Evolutionary conservation across 2,329 filamentous ascomycete species (phyloP).

Genomic region (Graphilbum fragrans): DNA sequence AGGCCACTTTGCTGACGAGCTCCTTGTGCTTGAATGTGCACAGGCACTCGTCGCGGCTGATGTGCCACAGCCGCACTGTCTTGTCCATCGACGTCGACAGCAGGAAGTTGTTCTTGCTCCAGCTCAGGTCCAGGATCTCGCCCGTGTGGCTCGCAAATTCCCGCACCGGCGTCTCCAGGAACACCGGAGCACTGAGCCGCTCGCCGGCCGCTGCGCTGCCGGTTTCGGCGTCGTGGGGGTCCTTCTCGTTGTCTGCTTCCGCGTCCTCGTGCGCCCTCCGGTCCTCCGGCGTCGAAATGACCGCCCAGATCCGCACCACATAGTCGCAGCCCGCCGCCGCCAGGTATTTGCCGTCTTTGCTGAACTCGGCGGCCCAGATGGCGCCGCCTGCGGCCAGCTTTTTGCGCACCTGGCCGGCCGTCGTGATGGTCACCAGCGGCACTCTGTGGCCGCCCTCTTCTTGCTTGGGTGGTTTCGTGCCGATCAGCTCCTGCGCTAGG

Average conservation of each 20-base stretch:
- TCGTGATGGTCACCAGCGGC: slow-evolving; percentile 16
- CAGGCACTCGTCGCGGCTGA: slow-evolving; percentile 72
- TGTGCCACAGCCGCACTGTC: slow-evolving; percentile 88
- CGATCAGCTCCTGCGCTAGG: slow-evolving; percentile 76
- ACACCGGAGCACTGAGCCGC: slow-evolving; percentile 79
- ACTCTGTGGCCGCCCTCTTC: slow-evolving; percentile 11
- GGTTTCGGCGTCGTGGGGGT: background rate
- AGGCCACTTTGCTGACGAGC: slow-evolving; percentile 87
- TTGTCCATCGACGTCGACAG: slow-evolving; percentile 97
- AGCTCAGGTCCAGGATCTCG: slow-evolving; percentile 82
- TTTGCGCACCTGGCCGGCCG: slow-evolving; percentile 24
- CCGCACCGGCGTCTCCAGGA: slow-evolving; percentile 62
- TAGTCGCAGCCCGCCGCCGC: slow-evolving; percentile 87
- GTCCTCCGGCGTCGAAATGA: slow-evolving; percentile 73
- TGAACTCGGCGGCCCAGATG: slow-evolving; percentile 89
- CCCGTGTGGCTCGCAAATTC: slow-evolving; percentile 77
- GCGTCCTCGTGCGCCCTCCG: slow-evolving; percentile 61
- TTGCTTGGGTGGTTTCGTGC: slow-evolving; percentile 31
- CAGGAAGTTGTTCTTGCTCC: slow-evolving; percentile 98
- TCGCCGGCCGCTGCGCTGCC: slow-evolving; percentile 36
- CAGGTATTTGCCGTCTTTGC: slow-evolving; percentile 78
- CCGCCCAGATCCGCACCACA: slow-evolving; percentile 77
- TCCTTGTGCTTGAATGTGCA: slow-evolving; percentile 93
- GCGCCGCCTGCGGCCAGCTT: slow-evolving; percentile 43
- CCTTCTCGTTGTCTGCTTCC: slow-evolving; percentile 29